Base-by-base conservation (phyloP, 805 yeast species). In the Metschnikowia colocasiae region DNA sequence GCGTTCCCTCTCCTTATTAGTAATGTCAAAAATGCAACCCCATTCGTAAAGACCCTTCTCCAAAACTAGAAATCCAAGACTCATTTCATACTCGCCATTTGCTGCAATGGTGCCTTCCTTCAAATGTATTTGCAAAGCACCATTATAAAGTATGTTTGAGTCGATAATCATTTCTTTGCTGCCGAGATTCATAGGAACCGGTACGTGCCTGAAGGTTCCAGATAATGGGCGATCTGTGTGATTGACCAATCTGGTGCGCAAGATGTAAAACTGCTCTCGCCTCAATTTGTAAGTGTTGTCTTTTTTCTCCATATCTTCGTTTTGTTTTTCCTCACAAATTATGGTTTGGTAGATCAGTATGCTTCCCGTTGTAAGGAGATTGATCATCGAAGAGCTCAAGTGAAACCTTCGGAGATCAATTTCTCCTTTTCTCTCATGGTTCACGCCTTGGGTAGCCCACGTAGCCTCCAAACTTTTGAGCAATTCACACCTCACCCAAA, bases 21-120 rank as follows among this genome's bases (percentile, higher is more conserved):
- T 33, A 0, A 55, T 50, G 37, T 72, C 75, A 37, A 72, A 56
- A 1, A 71, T 50, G 7, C 65, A 48, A 1, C 91, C 88, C 85
- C 96, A 83, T 61, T 87, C 94, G 60, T 83, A 90, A 40, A 80
- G 83, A 1, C 97, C 98, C 38, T 75, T 74, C 46, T 86, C 91
- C 32, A 91, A 67, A 4, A 88, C 78, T 16, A 83, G 75, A 41
- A 83, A 76, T 6, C 87, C 80, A 33, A 85, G 60, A 20, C 71
- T 72, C 26, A 80, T 67, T 1, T 61, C 68, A 3, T 67, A 44
- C 0, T 69, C 57, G 22, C 67, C 74, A 1, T 78, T 76, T 0
- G 84, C 74, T 1, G 56, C 57, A 1, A 83, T 55, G 2, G 65
- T 60, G 0, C 64, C 55, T 6, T 54, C 47, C 0, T 75, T 68